Base-by-base conservation (phyloP, 1,284 basidiomycete genomes). In the Phlebopus sp. region DNA sequence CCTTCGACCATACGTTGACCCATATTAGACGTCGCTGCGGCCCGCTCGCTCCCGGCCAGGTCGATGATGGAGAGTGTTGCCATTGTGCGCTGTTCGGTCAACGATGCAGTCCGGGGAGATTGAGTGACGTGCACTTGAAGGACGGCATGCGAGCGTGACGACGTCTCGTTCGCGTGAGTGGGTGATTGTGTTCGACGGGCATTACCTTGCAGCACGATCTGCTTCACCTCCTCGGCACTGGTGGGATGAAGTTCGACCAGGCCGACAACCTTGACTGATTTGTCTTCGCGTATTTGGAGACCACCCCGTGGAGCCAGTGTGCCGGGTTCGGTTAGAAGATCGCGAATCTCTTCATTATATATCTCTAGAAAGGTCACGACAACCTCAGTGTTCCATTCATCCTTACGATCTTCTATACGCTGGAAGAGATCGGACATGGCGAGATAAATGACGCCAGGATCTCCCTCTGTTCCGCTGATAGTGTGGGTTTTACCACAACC, bases 401-500 rank as follows among this genome's bases (percentile, higher is more conserved):
- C 88, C 59, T 75, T 80, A 49, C 86, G 79, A 59, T 94, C 90
- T 46, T 90, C 84, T 54, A 97, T 95, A 40, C 85, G 81, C 56
- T 86, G 84, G 66, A 97, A 98, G 49, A 98, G 81, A 67, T 97
- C 92, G 37, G 90, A 82, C 94, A 97, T 97, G n/a, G 93, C 91
- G 49, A 91, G 78, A 66, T 97, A 93, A 66, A 97, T 96, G 59
- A 97, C 85, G 23, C 95, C 95, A 13, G 93, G 91, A 65, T 95
- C 88, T 15, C 69, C 63, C 42, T 88, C 84, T 23, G 86, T 87
- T 51, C 95, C 95, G 61, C 92, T 96, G 64, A 97, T 97, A 23
- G 95, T 98, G 68, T 97, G 93, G 9, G 95, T 98, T 70, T 98
- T 98, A 51, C 95, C 95, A 66, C 95, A 97, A 14, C 95, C 95